These are phyloP conservation scores for Periconia digitata DNA, from an alignment of 2,329 filamentous ascomycete species.

Conservation along the genomic window DNA sequence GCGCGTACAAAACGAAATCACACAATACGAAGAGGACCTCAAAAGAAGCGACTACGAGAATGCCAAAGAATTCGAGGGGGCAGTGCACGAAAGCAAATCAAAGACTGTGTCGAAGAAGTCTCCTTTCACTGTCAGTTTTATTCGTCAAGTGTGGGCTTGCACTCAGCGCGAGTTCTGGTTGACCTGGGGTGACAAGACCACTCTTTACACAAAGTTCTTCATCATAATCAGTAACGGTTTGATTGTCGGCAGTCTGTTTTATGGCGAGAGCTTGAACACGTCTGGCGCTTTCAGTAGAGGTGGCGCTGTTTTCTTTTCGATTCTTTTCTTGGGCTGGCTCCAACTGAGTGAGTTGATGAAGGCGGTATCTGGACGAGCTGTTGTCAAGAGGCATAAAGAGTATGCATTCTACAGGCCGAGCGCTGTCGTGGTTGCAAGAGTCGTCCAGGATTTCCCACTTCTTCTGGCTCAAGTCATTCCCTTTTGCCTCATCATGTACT, in stretches of 20 bases:
- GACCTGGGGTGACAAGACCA: constrained; percentile 71
- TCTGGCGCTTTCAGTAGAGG: constrained; percentile 65
- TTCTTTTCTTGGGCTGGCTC: constrained; percentile 68
- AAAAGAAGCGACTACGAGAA: constrained; percentile 60
- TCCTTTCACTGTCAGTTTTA: constrained; percentile 75
- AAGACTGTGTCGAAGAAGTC: constrained; percentile 67
- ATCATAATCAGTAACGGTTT: constrained; percentile 74
- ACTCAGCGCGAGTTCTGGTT: constrained; percentile 78
- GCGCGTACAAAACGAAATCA: constrained; percentile 62
- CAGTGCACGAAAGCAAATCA: constrained; percentile 68
- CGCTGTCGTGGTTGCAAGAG: constrained; percentile 63
- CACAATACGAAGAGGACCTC: constrained; percentile 60
- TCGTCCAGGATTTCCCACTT: constrained; percentile 64
- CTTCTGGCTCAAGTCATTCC: constrained; percentile 58
- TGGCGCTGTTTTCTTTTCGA: constrained; percentile 67
- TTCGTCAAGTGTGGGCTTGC: constrained; percentile 68
- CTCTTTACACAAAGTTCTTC: constrained; percentile 73
- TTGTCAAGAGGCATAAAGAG: constrained; percentile 68
- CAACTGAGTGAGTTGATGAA: constrained; percentile 79
- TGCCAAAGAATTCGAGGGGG: constrained; percentile 65
- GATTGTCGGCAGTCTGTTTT: constrained; percentile 79
- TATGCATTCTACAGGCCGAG: constrained; percentile 72
- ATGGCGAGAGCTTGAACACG: constrained; percentile 63
- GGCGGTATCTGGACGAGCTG: constrained; percentile 69
- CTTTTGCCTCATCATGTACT: constrained; percentile 66